Percentiles rank a stretch among this genome's conserved stretches.
Evolutionary conservation across 2,329 filamentous ascomycete genomes (phyloP).

Genomic region (Botrytis sinoallii): DNA sequence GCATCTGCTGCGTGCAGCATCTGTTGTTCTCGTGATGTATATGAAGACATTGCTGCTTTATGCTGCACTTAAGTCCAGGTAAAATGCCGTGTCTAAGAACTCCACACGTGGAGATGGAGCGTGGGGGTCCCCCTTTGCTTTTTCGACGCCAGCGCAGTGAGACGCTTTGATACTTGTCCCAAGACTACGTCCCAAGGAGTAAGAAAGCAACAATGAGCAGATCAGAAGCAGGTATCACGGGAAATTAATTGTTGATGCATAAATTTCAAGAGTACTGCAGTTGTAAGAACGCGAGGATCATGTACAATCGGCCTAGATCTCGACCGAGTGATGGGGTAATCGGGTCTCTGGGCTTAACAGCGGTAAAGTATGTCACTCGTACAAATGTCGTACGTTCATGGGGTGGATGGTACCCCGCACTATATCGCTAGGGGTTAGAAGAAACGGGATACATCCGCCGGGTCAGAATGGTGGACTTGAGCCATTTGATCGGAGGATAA

Average conservation of each 20-base stretch:
- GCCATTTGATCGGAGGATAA: not conserved
- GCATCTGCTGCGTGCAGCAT: constrained; percentile 17
- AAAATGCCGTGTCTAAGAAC: not conserved
- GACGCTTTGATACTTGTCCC: constrained; percentile 8
- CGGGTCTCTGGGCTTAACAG: not conserved
- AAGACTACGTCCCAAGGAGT: not conserved
- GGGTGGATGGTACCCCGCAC: constrained; percentile 3
- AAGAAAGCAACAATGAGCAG: not conserved
- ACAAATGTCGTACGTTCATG: not conserved
- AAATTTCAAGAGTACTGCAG: not conserved
- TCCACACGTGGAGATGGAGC: not conserved
- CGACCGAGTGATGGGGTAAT: constrained; percentile 10
- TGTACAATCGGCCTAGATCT: constrained; percentile 14
- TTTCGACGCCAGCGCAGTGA: not conserved
- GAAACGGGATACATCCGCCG: not conserved
- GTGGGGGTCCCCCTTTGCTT: constrained; percentile 2
- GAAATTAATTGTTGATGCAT: not conserved
- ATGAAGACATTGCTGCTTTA: constrained; percentile 18
- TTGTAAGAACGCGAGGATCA: not conserved
- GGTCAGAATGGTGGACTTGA: not conserved
- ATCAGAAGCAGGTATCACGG: not conserved
- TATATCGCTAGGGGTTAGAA: not conserved
- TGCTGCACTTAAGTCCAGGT: not conserved
- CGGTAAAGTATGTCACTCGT: constrained; percentile 12
- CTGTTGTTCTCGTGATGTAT: constrained; percentile 20